Percentiles rank a stretch among this genome's conserved stretches.
phyloP scores from a whole-genome alignment of 176 grass and related monocot species.

The Lolium rigidum region DNA sequence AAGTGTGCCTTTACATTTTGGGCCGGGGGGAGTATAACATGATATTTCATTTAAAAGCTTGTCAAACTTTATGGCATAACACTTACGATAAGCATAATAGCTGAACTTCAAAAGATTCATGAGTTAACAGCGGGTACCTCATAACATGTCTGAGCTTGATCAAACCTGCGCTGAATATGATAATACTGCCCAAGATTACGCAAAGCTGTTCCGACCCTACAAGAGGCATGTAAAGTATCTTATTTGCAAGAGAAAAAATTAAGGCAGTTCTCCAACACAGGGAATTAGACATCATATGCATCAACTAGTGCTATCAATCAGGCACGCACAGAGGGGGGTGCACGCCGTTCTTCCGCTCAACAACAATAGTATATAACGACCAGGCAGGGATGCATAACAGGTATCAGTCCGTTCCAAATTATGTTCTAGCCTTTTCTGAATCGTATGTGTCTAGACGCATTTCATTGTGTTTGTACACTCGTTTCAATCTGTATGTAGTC shows the following conservation, averaged over 20 bases:
- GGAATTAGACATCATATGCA: not conserved
- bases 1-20: too few relatives aligned
- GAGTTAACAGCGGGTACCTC: slow-evolving; percentile 60
- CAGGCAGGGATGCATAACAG: not conserved
- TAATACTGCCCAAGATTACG: slow-evolving; percentile 83
- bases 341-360: too few relatives aligned
- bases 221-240: slow-evolving; percentile 39
- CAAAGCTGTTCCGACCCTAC: slow-evolving; percentile 76
- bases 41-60: not conserved
- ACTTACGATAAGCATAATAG: not conserved
- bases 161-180: slow-evolving; percentile 68
- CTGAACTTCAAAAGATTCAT: not conserved
- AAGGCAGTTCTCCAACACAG: not conserved
- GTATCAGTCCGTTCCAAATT: not conserved
- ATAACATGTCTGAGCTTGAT: slow-evolving; percentile 78
- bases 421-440: too few relatives aligned
- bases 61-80: not conserved
- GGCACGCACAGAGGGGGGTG: not conserved
- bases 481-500: too few relatives aligned
- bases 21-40: not conserved
- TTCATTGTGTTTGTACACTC: too few relatives aligned
- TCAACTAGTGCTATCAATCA: slow-evolving; percentile 28
- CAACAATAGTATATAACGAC: too few relatives aligned
- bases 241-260: slow-evolving; percentile 2
- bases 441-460: too few relatives aligned